Conservation (phyloP, 2,329 filamentous ascomycete species). For the Penicillium sp. region DNA sequence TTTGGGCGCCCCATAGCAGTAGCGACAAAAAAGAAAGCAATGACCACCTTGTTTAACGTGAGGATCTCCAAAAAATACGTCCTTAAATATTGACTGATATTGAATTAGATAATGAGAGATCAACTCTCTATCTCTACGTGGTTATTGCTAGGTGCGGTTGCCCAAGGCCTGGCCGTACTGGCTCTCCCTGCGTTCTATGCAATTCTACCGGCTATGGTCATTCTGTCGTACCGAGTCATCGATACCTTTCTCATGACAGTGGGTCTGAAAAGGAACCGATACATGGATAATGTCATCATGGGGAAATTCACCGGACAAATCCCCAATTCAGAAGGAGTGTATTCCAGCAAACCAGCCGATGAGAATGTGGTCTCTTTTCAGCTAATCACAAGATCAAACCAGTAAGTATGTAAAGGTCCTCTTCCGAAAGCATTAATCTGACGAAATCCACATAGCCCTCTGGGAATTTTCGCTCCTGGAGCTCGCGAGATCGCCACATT, state of each 20-base stretch:
- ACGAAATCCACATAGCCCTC: constrained; percentile 19
- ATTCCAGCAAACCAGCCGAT: constrained; percentile 46
- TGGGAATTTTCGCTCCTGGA: constrained; percentile 45
- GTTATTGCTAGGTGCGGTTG: background rate
- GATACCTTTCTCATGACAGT: constrained; percentile 36
- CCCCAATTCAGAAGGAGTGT: constrained; percentile 34
- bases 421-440: background rate
- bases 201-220: constrained; percentile 33
- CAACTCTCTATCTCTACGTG: background rate
- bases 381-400: constrained; percentile 31
- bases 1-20: background rate
- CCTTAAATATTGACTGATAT: background rate
- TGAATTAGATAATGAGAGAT: background rate
- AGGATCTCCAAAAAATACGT: background rate
- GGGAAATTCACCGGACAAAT: constrained; percentile 41
- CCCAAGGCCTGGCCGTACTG: background rate
- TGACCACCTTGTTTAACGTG: background rate
- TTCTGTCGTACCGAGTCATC: constrained; percentile 35
- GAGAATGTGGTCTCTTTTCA: constrained; percentile 48
- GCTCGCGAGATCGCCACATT: constrained; percentile 27
- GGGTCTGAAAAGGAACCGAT: constrained; percentile 39
- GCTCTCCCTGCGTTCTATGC: background rate
- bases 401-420: constrained; percentile 3
- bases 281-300: constrained; percentile 36
- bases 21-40: background rate